Evolutionary conservation across 179 eudicot genomes (phyloP).

Genomic region (Beta macrorhiza): DNA sequence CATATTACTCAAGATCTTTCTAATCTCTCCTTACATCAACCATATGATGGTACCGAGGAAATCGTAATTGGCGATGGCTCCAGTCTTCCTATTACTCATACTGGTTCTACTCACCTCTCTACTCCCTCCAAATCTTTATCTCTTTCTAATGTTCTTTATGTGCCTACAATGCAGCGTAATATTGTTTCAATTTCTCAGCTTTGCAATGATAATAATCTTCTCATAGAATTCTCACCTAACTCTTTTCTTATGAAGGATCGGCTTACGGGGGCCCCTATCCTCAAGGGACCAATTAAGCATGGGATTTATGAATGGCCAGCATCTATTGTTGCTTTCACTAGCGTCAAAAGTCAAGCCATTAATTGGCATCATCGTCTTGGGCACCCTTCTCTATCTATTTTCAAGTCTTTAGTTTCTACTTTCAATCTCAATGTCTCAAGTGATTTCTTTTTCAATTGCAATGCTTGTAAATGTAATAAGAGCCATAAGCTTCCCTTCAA

Average conservation of each 20-base stretch:
- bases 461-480: not conserved
- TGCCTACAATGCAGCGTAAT: no score
- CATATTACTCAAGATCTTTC: no score
- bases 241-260: not conserved
- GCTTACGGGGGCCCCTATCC: not conserved
- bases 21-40: no score
- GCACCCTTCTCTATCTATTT: no score
- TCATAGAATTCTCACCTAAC: not conserved
- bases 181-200: no score
- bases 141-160: no score
- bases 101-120: no score
- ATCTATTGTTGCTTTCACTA: not conserved
- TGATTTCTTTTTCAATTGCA: not conserved
- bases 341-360: not conserved
- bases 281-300: not conserved
- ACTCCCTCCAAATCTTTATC: no score
- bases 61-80: no score
- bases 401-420: not conserved
- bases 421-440: not conserved
- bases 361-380: not conserved
- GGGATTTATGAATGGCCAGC: not conserved
- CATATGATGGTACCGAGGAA: no score
- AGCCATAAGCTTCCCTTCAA: not conserved
- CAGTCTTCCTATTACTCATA: no score
- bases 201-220: not conserved